Base-by-base conservation (phyloP, 768 basidiomycete species). In the Naganishia randhawae region DNA sequence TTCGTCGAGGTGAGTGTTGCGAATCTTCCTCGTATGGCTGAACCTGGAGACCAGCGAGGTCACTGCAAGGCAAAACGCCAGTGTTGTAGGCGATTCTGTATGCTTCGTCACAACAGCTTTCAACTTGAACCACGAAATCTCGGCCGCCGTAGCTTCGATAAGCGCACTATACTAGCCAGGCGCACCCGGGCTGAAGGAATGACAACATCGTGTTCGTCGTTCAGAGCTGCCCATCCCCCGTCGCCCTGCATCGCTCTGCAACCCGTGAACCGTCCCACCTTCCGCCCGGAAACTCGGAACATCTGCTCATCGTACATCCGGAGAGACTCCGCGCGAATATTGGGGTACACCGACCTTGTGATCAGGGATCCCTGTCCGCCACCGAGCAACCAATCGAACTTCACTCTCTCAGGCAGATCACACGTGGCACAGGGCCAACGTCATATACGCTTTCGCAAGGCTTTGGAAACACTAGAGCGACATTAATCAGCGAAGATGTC, bases 401-500 rank as follows among this genome's bases (percentile, higher is more conserved):
- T n/a, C n/a, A n/a, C n/a, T n/a, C n/a, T n/a, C n/a, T n/a, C n/a
- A n/a, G n/a, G n/a, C n/a, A n/a, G n/a, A n/a, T n/a, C n/a, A n/a
- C n/a, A n/a, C n/a, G n/a, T n/a, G n/a, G n/a, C n/a, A n/a, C n/a
- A n/a, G n/a, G 19, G 45, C 25, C n/a, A 48, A 22, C 45, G 19
- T n/a, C n/a, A n/a, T n/a, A n/a, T n/a, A n/a, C n/a, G 45, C 45
- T 22, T 39, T 39, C 25, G 19, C 45, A 48, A 22, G n/a, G n/a
- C n/a, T n/a, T n/a, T n/a, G n/a, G n/a, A n/a, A n/a, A n/a, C n/a
- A n/a, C n/a, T n/a, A n/a, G n/a, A n/a, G n/a, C n/a, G n/a, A n/a
- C n/a, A n/a, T n/a, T n/a, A n/a, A n/a, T 42, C n/a, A 62, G 32
- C 67, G 67, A 77, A 51, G 72, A 84, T 84, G 83, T 82, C 82